A percentile compares a stretch with the other conserved stretches of the same genome.
These are phyloP conservation scores for Durusdinium trenchii DNA, from an alignment of 73 alveolate genomes.

Conservation along the genomic window DNA sequence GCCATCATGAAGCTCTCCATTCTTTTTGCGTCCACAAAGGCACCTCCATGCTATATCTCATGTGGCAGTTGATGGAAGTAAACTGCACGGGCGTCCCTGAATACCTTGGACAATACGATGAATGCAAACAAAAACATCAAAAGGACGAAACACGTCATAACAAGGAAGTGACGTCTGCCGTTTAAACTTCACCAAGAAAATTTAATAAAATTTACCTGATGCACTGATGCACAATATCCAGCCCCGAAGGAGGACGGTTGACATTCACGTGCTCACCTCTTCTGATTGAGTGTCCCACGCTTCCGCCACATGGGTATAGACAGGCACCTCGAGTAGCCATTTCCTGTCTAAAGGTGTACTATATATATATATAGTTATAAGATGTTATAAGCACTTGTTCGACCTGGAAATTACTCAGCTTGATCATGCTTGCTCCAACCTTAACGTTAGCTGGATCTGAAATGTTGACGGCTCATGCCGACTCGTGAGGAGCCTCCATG, in stretches of 20 bases:
- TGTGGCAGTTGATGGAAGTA: constrained; percentile 74
- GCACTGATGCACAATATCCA: no score
- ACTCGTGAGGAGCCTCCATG: no score
- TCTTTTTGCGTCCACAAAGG: background rate
- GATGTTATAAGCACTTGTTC: no score
- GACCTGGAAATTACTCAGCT: no score
- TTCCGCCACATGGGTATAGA: constrained; percentile 78
- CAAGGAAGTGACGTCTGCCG: background rate
- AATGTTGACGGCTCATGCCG: no score
- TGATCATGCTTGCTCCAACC: no score
- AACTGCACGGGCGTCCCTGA: constrained; percentile 26
- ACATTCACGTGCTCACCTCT: background rate
- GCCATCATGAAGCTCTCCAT: background rate
- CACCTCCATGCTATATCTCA: constrained; percentile 84
- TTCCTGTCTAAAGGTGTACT: no score
- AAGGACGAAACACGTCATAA: background rate
- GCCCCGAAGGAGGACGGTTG: no score
- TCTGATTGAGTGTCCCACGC: background rate
- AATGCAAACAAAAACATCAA: background rate
- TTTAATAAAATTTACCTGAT: no score
- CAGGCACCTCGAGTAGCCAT: background rate
- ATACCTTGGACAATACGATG: background rate
- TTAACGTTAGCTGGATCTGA: no score
- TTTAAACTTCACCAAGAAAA: no score
- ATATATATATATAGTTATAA: no score